These are phyloP conservation scores for Tulasnella sp. DNA, from an alignment of 768 basidiomycete genomes.

Conservation along the genomic window DNA sequence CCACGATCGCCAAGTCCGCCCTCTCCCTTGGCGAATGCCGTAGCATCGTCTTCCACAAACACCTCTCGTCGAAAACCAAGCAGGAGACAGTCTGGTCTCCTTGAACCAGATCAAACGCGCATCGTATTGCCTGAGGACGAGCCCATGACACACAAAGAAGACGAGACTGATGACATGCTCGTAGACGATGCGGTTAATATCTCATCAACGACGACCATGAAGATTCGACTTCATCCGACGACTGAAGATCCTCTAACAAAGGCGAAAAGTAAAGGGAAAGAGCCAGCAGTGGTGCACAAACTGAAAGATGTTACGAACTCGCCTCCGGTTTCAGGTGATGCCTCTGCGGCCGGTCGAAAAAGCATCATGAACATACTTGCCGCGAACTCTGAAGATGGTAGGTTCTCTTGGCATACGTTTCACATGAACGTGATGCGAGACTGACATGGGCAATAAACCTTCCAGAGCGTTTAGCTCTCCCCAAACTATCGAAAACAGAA, in stretches of 20 bases:
- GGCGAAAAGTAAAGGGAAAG: conserved; percentile 1
- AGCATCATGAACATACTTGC: conserved; percentile 8
- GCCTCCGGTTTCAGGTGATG: conserved; percentile 7
- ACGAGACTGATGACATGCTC: background rate
- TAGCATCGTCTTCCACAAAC: background rate
- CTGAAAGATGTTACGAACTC: conserved; percentile 9
- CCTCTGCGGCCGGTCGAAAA: conserved; percentile 11
- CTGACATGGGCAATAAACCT: no score
- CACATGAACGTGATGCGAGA: no score
- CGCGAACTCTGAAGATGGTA: conserved; percentile 5
- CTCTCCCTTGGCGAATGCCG: background rate
- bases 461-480: no score
- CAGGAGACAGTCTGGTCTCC: conserved; percentile 7
- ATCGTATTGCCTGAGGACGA: background rate
- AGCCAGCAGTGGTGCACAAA: background rate
- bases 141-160: background rate
- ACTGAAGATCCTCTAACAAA: conserved; percentile 4
- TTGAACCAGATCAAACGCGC: background rate
- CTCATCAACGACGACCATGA: conserved; percentile 1
- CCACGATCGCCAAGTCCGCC: background rate
- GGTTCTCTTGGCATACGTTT: background rate
- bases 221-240: background rate
- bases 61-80: background rate
- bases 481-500: no score
- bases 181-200: conserved; percentile 12